Base-by-base conservation (phyloP, 148 eudicot genomes). In the Silene conica region DNA sequence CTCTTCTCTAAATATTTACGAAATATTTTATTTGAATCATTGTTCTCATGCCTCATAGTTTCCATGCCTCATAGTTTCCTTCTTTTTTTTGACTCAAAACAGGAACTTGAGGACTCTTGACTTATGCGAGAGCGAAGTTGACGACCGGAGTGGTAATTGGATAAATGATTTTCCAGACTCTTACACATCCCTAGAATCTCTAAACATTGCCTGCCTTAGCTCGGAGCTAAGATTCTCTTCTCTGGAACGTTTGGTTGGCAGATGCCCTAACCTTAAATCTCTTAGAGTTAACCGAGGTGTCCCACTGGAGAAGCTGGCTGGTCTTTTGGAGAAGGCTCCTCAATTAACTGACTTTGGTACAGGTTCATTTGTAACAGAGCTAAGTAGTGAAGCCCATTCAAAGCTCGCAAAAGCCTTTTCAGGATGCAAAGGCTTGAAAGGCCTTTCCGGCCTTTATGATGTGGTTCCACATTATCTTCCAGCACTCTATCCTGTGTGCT, bases 61-160 rank as follows among this genome's bases (percentile, higher is more conserved):
- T 59, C 13, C 14, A 43, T 60, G 55, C 0, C 38, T 52, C 41
- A 67, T 34, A 38, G 0, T 38, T 38, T 38, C 43, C 12, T 28
- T 19, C 4, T 48, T 48, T 50, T 9, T 50, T 50, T 13, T 50
- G 2, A 50, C 55, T 50, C 16, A 50, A 72, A 3, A 64, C 86
- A 95, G 99, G 84, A 87, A 90, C 58, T 83, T 95, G 73, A 86
- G 84, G 76, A 94, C 82, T 25, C 87, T 95, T 22, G 96, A 95
- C 78, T 82, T 95, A 73, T 85, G 91, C 25, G 99, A 95, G 74
- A 85, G 99, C 73, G 99, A 95, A 55, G 96, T 95, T 73, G 96
- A 90, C 10, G 99, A 92, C 73, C 76, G 82, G 16, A 87, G 91
- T 76, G 97, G 99, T 62, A 88, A 90, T 73, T 92, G 99, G 99